Base-by-base conservation (phyloP, 345 rosid genomes). In the Fremontodendron californicum region DNA sequence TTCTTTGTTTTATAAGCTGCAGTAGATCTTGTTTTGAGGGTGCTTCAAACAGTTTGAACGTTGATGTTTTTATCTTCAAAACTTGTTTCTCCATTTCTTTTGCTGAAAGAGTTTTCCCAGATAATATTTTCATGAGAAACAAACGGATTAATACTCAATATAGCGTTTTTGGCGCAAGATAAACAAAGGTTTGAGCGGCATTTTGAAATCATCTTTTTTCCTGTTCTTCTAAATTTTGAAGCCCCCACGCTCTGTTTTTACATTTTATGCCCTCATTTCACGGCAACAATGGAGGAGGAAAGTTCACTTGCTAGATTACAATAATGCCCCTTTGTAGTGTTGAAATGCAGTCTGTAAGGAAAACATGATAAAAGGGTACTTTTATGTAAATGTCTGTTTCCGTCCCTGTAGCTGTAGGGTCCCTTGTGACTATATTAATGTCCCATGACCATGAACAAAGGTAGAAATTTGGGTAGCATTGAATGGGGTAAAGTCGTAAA, bases 221-320 rank as follows among this genome's bases (percentile, higher is more conserved):
- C 23, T 29, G 67, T 79, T 68, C 55, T 70, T 77, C 45, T 43
- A 74, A 75, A 57, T 27, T 37, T 49, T 54, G 39, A 80, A 71
- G n/a, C 84, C 85, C 88, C 88, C 81, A 80, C 82, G 18, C 40
- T 64, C 62, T 67, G 63, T 79, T 75, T 57, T 57, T 35, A 18
- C 62, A 9, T 66, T 76, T 35, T 76, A 46, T 78, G 43, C 76
- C 91, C 97, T 83, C 73, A 40, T 83, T 78, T 81, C 87, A 79
- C 88, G 93, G 92, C 95, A 80, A 80, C 78, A 78, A 81, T 89
- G 85, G 87, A 79, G 92, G 89, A 40, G 67, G 69, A 61, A 46
- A 55, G 75, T 77, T 79, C 75, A 37, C 75, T 52, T 75, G 21
- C 48, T 78, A 79, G 74, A 49, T 87, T 79, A 83, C 90, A 16